These are phyloP conservation scores for Colletotrichum tamarilloi DNA, from an alignment of 2,329 filamentous ascomycete species.

Conservation along the genomic window DNA sequence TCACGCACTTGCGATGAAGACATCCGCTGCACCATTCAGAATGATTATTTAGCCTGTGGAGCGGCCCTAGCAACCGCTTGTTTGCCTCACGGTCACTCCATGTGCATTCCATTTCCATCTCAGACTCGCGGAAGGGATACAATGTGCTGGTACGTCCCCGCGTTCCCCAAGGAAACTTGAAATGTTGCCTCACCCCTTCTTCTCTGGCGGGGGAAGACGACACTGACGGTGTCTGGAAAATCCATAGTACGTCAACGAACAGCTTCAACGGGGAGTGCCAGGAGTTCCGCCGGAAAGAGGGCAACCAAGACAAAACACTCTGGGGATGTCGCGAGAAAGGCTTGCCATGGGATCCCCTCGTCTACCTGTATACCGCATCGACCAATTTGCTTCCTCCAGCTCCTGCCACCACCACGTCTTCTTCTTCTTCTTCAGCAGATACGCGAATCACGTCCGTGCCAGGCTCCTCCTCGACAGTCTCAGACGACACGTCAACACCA, in stretches of 20 bases:
- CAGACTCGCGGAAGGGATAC: not conserved
- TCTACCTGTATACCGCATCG: slow-evolving; percentile 4
- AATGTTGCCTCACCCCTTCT: too few relatives aligned
- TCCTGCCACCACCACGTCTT: not conserved
- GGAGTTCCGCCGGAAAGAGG: slow-evolving; percentile 16
- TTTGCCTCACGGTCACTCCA: not conserved
- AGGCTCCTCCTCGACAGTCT: not conserved
- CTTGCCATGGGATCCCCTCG: slow-evolving; percentile 1
- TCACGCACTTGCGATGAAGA: slow-evolving; percentile 7
- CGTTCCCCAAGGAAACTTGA: too few relatives aligned
- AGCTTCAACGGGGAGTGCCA: slow-evolving; percentile 6
- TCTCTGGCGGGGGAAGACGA: not conserved
- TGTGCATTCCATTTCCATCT: not conserved
- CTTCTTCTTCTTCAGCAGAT: not conserved
- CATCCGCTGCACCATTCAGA: not conserved
- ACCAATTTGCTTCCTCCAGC: not conserved
- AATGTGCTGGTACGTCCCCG: slow-evolving; percentile 18
- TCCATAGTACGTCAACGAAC: not conserved
- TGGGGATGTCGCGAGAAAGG: slow-evolving; percentile 13
- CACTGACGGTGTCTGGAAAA: not conserved
- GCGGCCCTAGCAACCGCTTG: not conserved
- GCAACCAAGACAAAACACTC: slow-evolving; percentile 8
- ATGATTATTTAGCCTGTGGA: slow-evolving; percentile 11
- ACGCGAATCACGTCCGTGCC: not conserved
- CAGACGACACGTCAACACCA: not conserved